Evolutionary conservation across 805 yeast species (phyloP).

Genomic region (Wickerhamomyces alni): DNA sequence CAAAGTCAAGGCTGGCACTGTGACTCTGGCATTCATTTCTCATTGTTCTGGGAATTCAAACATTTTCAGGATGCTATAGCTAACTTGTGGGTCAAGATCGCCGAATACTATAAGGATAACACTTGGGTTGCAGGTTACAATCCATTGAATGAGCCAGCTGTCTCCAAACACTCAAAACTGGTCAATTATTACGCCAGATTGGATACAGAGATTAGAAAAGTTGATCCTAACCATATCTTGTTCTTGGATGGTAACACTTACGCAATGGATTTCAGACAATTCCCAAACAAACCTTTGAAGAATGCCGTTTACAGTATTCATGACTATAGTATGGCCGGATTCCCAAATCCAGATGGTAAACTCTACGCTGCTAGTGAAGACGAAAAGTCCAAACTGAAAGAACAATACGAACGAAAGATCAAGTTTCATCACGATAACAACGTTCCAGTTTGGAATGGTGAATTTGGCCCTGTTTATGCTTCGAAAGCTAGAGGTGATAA

Average conservation of each 20-base stretch:
- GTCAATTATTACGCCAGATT: conserved; percentile 32
- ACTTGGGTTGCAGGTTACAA: conserved; percentile 50
- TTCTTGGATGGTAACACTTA: conserved; percentile 47
- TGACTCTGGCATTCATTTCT: conserved; percentile 40
- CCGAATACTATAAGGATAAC: conserved; percentile 40
- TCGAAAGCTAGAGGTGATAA: conserved; percentile 36
- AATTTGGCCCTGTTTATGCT: conserved; percentile 47
- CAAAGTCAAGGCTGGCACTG: conserved; percentile 52
- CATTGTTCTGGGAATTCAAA: conserved; percentile 45
- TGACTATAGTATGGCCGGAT: conserved; percentile 41
- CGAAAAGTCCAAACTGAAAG: conserved; percentile 29
- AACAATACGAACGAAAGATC: conserved; percentile 38
- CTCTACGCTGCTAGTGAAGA: conserved; percentile 30
- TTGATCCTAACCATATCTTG: conserved; percentile 43
- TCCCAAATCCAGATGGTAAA: conserved; percentile 32
- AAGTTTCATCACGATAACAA: conserved; percentile 33
- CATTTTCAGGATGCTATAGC: conserved; percentile 41
- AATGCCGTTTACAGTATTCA: conserved; percentile 47
- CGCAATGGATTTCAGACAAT: conserved; percentile 43
- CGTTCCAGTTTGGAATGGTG: conserved; percentile 51
- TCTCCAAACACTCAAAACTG: conserved; percentile 35
- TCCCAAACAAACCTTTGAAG: conserved; percentile 33
- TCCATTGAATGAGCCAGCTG: conserved; percentile 48
- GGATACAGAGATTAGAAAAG: conserved; percentile 34
- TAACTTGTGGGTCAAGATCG: conserved; percentile 40